Evolutionary conservation across 2,329 filamentous ascomycete genomes (phyloP), one percentile per base, ranked within the genome.

Genomic region (Torrubiellomyces zombiae): DNA sequence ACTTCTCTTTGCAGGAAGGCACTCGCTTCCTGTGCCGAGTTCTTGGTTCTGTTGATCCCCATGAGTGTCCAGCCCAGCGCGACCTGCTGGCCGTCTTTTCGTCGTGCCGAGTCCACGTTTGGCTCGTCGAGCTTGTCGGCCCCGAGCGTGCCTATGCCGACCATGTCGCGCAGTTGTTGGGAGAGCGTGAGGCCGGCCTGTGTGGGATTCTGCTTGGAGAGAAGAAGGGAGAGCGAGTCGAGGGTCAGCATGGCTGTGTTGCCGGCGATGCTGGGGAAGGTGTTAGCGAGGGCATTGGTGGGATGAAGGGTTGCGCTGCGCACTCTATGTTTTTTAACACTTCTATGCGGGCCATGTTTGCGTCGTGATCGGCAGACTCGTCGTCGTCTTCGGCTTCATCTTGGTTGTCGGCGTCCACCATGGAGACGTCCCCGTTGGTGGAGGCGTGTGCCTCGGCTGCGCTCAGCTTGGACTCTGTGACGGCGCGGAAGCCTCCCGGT

Each of bases 201-300:
- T 7, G 65, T 67, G 1, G 80, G 77, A n/a, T 60, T 60, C 42
- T 89, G 69, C 45, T 83, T 85, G n/a, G 80, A 81, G 10, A 89
- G 60, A 1, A 92, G 60, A 6, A 92, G 64, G 16, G 83, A 92
- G 28, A 92, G 55, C 39, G 85, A 80, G 46, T 93, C 81, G 39
- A 91, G 68, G 6, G 75, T 71, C 31, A 79, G 62, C 43, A 77
- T 60, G 20, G 74, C 63, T 27, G 69, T 65, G 35, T 75, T 67
- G 28, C 43, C 39, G 15, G 50, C 50, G 23, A 51, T 36, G 20
- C 50, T 54, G 30, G 6, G 21, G 22, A 7, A 16, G 8, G 7
- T 4, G 12, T 26, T 28, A 28, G 28, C 29, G 17, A 27, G 32
- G 16, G 18, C 16, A 15, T 4, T 12, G n/a, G 9, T 7, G 23